These are phyloP conservation scores for Citrus unshiu DNA, from an alignment of 345 rosid genomes.

Conservation along the genomic window DNA sequence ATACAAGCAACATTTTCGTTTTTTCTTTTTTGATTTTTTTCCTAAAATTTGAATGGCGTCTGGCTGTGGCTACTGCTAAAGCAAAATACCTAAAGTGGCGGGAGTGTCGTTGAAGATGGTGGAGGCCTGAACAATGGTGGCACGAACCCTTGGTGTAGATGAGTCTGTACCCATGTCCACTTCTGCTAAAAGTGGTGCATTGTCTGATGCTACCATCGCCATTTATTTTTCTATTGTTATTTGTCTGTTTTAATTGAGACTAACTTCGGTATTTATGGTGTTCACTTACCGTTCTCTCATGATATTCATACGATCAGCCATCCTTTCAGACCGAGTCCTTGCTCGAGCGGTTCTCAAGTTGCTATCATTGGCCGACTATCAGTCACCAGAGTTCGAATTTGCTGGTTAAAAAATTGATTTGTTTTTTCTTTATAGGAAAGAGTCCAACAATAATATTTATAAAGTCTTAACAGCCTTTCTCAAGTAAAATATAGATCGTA, in stretches of 20 bases:
- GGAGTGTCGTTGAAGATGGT: conserved; percentile 85
- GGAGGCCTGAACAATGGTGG: conserved; percentile 91
- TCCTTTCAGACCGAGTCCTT: no score
- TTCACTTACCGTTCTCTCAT: no score
- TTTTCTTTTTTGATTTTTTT: background rate
- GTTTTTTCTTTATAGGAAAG: rapidly evolving
- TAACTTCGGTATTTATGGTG: no score
- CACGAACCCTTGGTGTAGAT: conserved; percentile 54
- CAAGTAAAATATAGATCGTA: no score
- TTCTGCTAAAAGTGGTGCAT: conserved; percentile 58
- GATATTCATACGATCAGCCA: no score
- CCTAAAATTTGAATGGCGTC: no score
- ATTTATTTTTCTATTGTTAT: conserved; percentile 12
- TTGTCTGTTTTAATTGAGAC: background rate
- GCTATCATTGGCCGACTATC: no score
- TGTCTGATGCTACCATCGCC: conserved; percentile 46
- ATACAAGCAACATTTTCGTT: background rate
- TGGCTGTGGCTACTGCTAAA: background rate
- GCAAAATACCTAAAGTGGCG: conserved; percentile 66
- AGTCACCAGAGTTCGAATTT: no score
- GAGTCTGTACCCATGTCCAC: conserved; percentile 70
- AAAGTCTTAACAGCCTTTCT: no score
- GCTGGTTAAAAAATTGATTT: no score
- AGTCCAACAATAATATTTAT: no score
- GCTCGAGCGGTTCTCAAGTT: no score